phyloP scores from a whole-genome alignment of 2,329 filamentous ascomycete genomes.

The Sporothrix globosa region DNA sequence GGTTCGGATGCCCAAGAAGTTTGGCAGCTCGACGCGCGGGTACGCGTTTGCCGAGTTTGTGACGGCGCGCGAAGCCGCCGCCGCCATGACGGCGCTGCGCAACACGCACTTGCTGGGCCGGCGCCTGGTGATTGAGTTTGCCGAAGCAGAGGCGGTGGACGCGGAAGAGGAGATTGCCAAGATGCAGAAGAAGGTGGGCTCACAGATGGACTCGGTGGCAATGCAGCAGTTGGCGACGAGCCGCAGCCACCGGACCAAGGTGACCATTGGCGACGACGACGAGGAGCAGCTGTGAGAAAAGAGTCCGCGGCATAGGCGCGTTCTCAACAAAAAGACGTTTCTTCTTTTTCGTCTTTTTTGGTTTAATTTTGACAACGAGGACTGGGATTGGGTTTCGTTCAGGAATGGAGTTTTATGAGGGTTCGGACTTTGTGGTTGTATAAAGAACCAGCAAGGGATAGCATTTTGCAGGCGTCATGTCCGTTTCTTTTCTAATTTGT shows the following conservation, averaged over 20 bases:
- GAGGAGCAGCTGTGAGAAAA: conserved; percentile 43
- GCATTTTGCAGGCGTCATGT: conserved; percentile 14
- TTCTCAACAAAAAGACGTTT: background rate
- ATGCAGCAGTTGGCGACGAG: conserved; percentile 83
- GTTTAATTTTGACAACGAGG: background rate
- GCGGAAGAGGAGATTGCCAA: conserved; percentile 94
- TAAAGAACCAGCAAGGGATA: conserved; percentile 13
- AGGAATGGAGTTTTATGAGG: conserved; percentile 40
- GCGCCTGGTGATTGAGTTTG: conserved; percentile 87
- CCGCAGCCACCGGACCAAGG: conserved; percentile 73
- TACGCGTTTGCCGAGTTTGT: conserved; percentile 95
- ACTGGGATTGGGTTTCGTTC: background rate
- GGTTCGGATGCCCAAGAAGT: conserved; percentile 92
- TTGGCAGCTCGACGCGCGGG: conserved; percentile 83
- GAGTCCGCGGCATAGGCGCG: background rate
- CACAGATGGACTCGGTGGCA: conserved; percentile 87
- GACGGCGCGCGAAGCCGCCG: conserved; percentile 78
- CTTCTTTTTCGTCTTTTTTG: too few relatives aligned
- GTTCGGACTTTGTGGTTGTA: conserved; percentile 18
- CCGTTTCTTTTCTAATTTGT: conserved; percentile 2
- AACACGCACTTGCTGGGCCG: conserved; percentile 93
- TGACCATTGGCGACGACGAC: conserved; percentile 78
- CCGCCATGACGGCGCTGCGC: conserved; percentile 85
- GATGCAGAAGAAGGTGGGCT: conserved; percentile 94
- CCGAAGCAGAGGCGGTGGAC: conserved; percentile 83